Percentiles rank a stretch among this genome's conserved stretches.
These are phyloP conservation scores for Diaporthe ampelina DNA, from an alignment of 2,329 filamentous ascomycete genomes.

Conservation along the genomic window DNA sequence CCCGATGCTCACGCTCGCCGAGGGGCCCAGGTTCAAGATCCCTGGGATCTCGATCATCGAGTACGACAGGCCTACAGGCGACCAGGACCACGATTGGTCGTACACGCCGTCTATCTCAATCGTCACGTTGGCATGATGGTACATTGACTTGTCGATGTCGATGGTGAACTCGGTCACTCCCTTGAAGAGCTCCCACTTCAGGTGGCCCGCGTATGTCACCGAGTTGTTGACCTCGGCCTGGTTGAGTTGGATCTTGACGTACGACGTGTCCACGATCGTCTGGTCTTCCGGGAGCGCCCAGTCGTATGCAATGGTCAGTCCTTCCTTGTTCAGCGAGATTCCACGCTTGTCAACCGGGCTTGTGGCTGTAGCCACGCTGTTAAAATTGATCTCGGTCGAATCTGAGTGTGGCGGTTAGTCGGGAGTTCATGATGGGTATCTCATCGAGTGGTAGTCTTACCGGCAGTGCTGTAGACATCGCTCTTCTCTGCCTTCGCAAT, in stretches of 20 bases:
- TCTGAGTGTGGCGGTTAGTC: neutral
- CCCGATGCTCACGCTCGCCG: constrained; percentile 39
- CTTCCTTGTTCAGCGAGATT: constrained; percentile 43
- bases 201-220: constrained; percentile 45
- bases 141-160: constrained; percentile 45
- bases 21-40: constrained; percentile 39
- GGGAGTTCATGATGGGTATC: neutral
- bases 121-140: constrained; percentile 42
- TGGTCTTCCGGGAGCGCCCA: constrained; percentile 42
- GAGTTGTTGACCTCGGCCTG: constrained; percentile 43
- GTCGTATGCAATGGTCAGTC: constrained; percentile 44
- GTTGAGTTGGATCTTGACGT: constrained; percentile 44
- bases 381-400: constrained; percentile 44
- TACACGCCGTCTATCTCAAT: constrained; percentile 42
- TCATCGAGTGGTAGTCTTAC: constrained; percentile 33
- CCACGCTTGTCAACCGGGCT: constrained; percentile 42
- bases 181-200: constrained; percentile 44
- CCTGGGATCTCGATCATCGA: constrained; percentile 43
- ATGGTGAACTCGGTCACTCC: constrained; percentile 44
- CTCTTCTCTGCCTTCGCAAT: constrained; percentile 45
- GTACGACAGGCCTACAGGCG: constrained; percentile 38
- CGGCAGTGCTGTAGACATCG: constrained; percentile 45
- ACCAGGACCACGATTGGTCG: constrained; percentile 42
- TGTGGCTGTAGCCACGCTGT: constrained; percentile 41
- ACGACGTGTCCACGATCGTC: constrained; percentile 43